Evolutionary conservation across 2,329 filamentous ascomycete species (phyloP), one percentile per base, ranked within the genome.

Genomic region (Chaetomiaceae sp.): DNA sequence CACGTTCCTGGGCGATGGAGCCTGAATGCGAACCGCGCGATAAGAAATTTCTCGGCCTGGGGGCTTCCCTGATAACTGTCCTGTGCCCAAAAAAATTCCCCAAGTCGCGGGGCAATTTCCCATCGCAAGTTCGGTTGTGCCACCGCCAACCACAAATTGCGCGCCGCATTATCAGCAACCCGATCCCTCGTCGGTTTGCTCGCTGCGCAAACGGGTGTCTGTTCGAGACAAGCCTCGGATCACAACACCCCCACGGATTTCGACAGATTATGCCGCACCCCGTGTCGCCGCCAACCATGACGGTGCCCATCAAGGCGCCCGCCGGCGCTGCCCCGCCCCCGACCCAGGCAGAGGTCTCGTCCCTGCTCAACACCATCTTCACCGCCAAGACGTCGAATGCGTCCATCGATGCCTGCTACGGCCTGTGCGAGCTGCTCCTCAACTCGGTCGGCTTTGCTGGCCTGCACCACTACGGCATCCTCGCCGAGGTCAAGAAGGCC

Each of bases 281-380:
- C 5, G 55, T 55, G 17, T 57, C 58, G 41, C 55, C 54, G 34
- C 48, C 60, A 20, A 55, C 50, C n/a, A 62, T 62, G 60, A 50
- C 58, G 46, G 61, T 62, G 39, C 60, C 60, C 43, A 48, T 62
- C 55, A 60, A 58, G 53, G 53, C 51, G 44, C 48, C 59, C 49
- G 54, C 60, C 27, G 61, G 61, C 55, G 47, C 52, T 31, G 61
- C 73, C 67, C 75, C 77, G 60, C 75, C 82, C 58, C 85, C 85
- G 56, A 78, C 82, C 27, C 71, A 80, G 61, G 80, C 83, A 58
- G 87, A 89, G 56, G 72, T 92, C 55, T 70, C 77, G 55, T 76
- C 79, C 50, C 70, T 89, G 38, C 65, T 90, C 60, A 73, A 81
- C 60, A 83, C 77, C 44, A 79, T 89, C 58, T 89, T 91, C 69